phyloP scores from a whole-genome alignment of 2,329 filamentous ascomycete genomes.

The Tolypocladium album region DNA sequence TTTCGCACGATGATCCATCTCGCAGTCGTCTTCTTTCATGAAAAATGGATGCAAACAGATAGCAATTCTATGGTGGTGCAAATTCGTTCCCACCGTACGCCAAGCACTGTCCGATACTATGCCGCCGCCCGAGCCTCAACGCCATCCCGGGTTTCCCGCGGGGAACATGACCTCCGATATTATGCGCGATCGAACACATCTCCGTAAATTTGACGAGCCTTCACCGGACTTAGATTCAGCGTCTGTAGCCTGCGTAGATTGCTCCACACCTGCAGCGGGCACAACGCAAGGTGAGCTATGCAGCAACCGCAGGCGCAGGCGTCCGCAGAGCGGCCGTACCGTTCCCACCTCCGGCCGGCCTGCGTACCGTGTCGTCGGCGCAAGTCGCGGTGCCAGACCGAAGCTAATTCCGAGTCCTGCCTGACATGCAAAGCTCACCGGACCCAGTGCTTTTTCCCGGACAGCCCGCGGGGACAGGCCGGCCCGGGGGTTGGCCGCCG shows the following conservation, averaged over 20 bases:
- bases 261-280: background rate
- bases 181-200: no score
- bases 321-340: slow-evolving; percentile 35
- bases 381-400: slow-evolving; percentile 51
- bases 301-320: background rate
- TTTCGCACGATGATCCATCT: background rate
- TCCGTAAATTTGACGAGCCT: no score
- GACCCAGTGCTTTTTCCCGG: slow-evolving; percentile 44
- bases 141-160: background rate
- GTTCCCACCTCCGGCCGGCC: slow-evolving; percentile 50
- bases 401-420: slow-evolving; percentile 39
- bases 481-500: slow-evolving; percentile 8
- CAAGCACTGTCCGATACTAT: background rate
- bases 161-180: background rate
- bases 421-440: slow-evolving; percentile 47
- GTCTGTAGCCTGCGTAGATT: background rate
- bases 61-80: background rate
- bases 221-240: background rate
- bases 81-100: background rate
- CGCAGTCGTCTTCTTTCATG: background rate
- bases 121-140: background rate
- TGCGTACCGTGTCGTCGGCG: slow-evolving; percentile 49
- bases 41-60: no score
- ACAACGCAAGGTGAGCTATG: background rate
- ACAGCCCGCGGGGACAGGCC: slow-evolving; percentile 13